Evolutionary conservation across 164 flowering plant species (phyloP).

Genomic region (Houttuynia cordata): DNA sequence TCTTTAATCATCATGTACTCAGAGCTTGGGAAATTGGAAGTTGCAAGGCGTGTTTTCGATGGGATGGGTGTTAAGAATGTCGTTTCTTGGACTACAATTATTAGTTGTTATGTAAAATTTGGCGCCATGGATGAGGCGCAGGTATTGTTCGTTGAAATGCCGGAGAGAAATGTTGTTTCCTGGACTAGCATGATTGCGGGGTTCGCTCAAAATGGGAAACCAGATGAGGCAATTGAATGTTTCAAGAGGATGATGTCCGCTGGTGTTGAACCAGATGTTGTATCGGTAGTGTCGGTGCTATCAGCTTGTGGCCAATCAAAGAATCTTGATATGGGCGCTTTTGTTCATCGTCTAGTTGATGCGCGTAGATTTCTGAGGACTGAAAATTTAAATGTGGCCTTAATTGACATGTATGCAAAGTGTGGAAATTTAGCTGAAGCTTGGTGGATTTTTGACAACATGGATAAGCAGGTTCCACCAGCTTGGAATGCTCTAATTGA

Average conservation of each 20-base stretch:
- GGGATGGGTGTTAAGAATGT: constrained; percentile 11
- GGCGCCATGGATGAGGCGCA: constrained; percentile 10
- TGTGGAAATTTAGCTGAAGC: constrained; percentile 21
- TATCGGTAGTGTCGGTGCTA: constrained; percentile 11
- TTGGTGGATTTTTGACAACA: constrained; percentile 10
- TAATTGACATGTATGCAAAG: constrained; percentile 18
- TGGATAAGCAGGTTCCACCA: constrained; percentile 5
- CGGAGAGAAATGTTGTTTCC: constrained; percentile 17
- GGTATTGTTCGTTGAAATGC: constrained; percentile 14
- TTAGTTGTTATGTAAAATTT: constrained; percentile 9
- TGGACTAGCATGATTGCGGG: constrained; percentile 21
- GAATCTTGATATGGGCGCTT: constrained; percentile 11
- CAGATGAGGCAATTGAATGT: constrained; percentile 10
- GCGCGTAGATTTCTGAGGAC: constrained; percentile 4
- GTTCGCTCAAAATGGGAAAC: constrained; percentile 6
- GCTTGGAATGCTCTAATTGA: constrained; percentile 12
- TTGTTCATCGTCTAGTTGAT: constrained; percentile 12
- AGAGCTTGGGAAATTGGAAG: constrained; percentile 4
- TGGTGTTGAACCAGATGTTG: constrained; percentile 13
- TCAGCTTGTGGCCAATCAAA: constrained; percentile 11
- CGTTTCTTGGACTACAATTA: constrained; percentile 9
- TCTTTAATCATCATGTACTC: constrained; percentile 15
- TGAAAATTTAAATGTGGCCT: constrained; percentile 10
- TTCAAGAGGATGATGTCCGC: constrained; percentile 12
- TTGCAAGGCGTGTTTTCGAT: constrained; percentile 10